These are phyloP conservation scores for Pleurozium schreberi DNA, from an alignment of 225 moss, liverwort and hornwort species.

Conservation along the genomic window DNA sequence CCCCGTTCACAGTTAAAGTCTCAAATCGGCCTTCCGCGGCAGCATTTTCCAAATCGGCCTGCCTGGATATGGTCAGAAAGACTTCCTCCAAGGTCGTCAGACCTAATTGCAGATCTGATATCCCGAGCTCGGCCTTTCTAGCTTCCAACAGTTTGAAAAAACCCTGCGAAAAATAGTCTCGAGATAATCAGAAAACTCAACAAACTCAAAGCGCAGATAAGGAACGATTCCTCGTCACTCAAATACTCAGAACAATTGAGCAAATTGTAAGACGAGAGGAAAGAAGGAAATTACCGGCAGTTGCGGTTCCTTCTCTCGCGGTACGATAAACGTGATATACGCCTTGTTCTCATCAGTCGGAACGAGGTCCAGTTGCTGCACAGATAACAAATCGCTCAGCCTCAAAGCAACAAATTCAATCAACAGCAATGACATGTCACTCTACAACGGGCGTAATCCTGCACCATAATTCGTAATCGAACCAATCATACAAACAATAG, in stretches of 20 bases:
- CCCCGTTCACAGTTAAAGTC: slow-evolving; percentile 40
- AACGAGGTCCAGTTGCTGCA: slow-evolving; percentile 58
- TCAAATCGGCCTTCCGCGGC: slow-evolving; percentile 94
- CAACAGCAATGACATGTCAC: background rate
- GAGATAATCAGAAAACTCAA: background rate
- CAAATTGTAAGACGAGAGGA: background rate
- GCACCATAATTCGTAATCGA: background rate
- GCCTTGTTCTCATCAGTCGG: slow-evolving; percentile 73
- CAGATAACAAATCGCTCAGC: background rate
- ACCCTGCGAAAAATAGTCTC: slow-evolving; percentile 10
- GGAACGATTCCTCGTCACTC: background rate
- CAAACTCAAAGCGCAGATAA: background rate
- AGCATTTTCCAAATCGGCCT: slow-evolving; percentile 92
- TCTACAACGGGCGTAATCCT: background rate
- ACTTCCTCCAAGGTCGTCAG: slow-evolving; percentile 94
- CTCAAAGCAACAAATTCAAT: background rate
- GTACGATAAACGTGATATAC: slow-evolving; percentile 72
- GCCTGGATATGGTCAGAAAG: slow-evolving; percentile 83
- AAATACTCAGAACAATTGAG: background rate
- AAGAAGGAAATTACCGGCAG: slow-evolving; percentile 34
- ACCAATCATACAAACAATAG: background rate
- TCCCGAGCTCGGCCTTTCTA: slow-evolving; percentile 45
- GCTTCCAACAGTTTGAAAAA: slow-evolving; percentile 70
- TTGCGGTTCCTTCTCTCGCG: slow-evolving; percentile 62
- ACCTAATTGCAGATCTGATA: slow-evolving; percentile 83